Evolutionary conservation across 163 green algal genomes (phyloP).

Genomic region (Chloromonas sp.): DNA sequence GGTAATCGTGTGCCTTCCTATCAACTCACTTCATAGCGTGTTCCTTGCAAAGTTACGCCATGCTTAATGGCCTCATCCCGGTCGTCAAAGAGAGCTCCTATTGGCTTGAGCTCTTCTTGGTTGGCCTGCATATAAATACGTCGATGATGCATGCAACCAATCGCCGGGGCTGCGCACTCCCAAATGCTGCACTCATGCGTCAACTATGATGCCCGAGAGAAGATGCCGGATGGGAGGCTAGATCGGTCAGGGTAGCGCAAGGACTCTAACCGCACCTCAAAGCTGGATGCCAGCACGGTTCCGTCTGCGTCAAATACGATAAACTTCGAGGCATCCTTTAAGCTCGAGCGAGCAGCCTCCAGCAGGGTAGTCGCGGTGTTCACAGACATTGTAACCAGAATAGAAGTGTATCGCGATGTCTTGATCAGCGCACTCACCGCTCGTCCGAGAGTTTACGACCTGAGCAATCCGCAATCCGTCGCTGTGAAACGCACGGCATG

Average conservation of each 20-base stretch:
- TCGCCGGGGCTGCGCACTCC: not conserved
- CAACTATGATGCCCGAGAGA: too few species aligned
- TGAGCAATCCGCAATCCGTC: too few species aligned
- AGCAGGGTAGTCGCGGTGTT: not conserved
- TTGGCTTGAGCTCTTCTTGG: slow-evolving; percentile 33
- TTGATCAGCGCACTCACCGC: too few species aligned
- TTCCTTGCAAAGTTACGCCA: slow-evolving; percentile 28
- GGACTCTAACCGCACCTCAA: slow-evolving; percentile 15
- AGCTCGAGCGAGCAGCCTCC: slow-evolving; percentile 14
- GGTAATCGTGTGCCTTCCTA: slow-evolving; percentile 26
- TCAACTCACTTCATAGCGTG: slow-evolving; percentile 39
- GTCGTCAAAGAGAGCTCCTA: slow-evolving; percentile 34
- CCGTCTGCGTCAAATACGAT: slow-evolving; percentile 29
- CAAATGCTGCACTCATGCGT: not conserved
- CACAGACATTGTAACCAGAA: not conserved
- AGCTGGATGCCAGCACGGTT: slow-evolving; percentile 29
- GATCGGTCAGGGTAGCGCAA: not conserved
- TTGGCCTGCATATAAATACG: slow-evolving; percentile 15
- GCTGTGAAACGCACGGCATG: too few species aligned
- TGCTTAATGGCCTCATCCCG: slow-evolving; percentile 34
- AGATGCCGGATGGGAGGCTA: too few species aligned
- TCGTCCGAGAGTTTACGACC: too few species aligned
- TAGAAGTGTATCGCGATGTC: not conserved
- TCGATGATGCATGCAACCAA: not conserved
- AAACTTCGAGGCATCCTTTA: slow-evolving; percentile 31